Percentiles rank a stretch among this genome's conserved stretches.
Evolutionary conservation across 2,329 filamentous ascomycete genomes (phyloP).

Genomic region (Cercospora sojina): DNA sequence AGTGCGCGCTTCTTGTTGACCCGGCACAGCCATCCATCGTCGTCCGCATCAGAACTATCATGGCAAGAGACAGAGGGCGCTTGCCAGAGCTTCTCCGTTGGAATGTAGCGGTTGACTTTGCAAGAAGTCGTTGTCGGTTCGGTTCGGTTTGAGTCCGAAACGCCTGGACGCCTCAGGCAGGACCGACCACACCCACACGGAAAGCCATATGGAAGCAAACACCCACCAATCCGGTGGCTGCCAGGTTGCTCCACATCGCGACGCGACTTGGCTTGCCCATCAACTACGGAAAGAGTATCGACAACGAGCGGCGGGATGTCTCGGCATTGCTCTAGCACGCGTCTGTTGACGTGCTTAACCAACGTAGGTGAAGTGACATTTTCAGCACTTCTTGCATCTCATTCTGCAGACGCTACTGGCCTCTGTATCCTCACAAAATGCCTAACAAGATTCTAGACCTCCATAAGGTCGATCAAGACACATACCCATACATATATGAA

Average conservation of each 20-base stretch:
- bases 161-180: not conserved
- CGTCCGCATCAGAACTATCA: not conserved
- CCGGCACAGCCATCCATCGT: not conserved
- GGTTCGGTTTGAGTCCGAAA: not conserved
- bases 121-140: not conserved
- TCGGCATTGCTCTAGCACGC: not conserved
- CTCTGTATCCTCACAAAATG: slow-evolving; percentile 32
- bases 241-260: not conserved
- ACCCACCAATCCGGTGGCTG: not conserved
- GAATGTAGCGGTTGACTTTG: not conserved
- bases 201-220: not conserved
- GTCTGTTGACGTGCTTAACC: not conserved
- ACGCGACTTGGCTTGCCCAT: not conserved
- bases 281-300: not conserved
- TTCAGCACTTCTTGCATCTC: not conserved
- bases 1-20: not conserved
- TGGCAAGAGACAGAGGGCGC: not conserved
- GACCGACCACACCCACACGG: not conserved
- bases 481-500: slow-evolving; percentile 38
- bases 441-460: slow-evolving; percentile 37
- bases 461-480: slow-evolving; percentile 34
- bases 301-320: not conserved
- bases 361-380: not conserved
- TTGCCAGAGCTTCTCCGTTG: not conserved
- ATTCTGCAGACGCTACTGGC: not conserved